Evolutionary conservation across 495 filamentous ascomycete species (phyloP).

Genomic region (Neurospora sp.): DNA sequence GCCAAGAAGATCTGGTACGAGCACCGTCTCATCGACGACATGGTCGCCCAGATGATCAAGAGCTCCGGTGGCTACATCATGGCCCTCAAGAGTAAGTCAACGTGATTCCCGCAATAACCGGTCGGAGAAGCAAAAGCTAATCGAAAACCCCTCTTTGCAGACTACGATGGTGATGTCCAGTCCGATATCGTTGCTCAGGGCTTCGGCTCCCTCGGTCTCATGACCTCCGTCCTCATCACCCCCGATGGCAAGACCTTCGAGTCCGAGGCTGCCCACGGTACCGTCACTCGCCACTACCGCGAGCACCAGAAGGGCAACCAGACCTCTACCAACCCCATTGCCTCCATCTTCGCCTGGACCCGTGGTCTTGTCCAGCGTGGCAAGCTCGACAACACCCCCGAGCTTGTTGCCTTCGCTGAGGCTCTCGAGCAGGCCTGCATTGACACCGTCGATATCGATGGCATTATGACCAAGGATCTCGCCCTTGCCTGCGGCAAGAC

Average conservation of each 20-base stretch:
- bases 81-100: slow-evolving; percentile 81
- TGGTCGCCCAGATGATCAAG: slow-evolving; percentile 99
- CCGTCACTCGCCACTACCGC: slow-evolving; percentile 95
- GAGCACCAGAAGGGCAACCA: slow-evolving; percentile 95
- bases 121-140: slow-evolving; percentile 1
- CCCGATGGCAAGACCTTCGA: slow-evolving; percentile 94
- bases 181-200: slow-evolving; percentile 97
- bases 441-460: slow-evolving; percentile 84
- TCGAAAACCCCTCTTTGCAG: slow-evolving; percentile 26
- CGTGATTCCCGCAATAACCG: not conserved
- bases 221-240: slow-evolving; percentile 95
- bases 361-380: slow-evolving; percentile 89
- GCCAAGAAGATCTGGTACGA: slow-evolving; percentile 95
- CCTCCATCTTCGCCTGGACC: slow-evolving; percentile 98
- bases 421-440: slow-evolving; percentile 87
- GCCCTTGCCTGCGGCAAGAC: slow-evolving; percentile 84
- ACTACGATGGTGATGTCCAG: slow-evolving; percentile 99
- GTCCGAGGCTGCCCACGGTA: slow-evolving; percentile 95
- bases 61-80: slow-evolving; percentile 89
- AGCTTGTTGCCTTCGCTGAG: slow-evolving; percentile 82
- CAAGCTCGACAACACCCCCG: slow-evolving; percentile 78
- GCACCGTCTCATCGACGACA: slow-evolving; percentile 97
- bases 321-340: slow-evolving; percentile 97
- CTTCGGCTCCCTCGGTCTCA: slow-evolving; percentile 93
- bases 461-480: slow-evolving; percentile 98